These are phyloP conservation scores for Alternaria sp. DNA, from an alignment of 2,329 filamentous ascomycete genomes.

Conservation along the genomic window DNA sequence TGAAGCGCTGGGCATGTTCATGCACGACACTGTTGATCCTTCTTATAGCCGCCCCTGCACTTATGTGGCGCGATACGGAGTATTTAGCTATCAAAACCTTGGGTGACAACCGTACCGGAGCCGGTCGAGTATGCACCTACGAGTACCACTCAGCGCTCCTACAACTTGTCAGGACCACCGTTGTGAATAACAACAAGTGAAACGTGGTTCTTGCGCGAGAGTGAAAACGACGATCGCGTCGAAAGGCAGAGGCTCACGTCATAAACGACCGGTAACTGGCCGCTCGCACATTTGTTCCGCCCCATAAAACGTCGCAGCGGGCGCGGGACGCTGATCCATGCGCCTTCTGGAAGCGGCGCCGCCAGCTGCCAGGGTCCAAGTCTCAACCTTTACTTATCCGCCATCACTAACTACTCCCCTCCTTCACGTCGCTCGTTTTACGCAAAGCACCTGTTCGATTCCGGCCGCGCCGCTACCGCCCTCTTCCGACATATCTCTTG, in stretches of 20 bases:
- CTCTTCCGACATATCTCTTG: constrained; percentile 4
- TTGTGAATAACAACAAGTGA: neutral
- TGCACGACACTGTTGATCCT: constrained; percentile 1
- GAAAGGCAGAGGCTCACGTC: constrained; percentile 8
- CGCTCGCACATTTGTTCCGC: constrained; percentile 11
- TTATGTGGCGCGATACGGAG: neutral
- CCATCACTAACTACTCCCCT: neutral
- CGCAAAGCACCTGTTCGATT: constrained; percentile 7
- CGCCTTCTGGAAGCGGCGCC: constrained; percentile 23
- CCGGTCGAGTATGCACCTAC: neutral
- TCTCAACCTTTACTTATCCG: constrained; percentile 14
- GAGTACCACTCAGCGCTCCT: neutral
- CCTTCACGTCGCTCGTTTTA: constrained; percentile 40
- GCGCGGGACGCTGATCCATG: constrained; percentile 20
- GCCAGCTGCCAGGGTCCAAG: constrained; percentile 17
- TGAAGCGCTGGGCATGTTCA: neutral
- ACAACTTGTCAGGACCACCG: neutral
- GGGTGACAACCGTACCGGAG: neutral
- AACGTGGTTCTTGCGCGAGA: neutral
- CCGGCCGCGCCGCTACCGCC: constrained; percentile 15
- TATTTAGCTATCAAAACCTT: neutral
- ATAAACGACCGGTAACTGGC: constrained; percentile 7
- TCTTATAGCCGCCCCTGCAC: neutral
- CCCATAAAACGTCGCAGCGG: constrained; percentile 18
- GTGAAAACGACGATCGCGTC: neutral